Evolutionary conservation across 2,329 filamentous ascomycete species (phyloP).

Genomic region (Daldinia eschscholtzii): DNA sequence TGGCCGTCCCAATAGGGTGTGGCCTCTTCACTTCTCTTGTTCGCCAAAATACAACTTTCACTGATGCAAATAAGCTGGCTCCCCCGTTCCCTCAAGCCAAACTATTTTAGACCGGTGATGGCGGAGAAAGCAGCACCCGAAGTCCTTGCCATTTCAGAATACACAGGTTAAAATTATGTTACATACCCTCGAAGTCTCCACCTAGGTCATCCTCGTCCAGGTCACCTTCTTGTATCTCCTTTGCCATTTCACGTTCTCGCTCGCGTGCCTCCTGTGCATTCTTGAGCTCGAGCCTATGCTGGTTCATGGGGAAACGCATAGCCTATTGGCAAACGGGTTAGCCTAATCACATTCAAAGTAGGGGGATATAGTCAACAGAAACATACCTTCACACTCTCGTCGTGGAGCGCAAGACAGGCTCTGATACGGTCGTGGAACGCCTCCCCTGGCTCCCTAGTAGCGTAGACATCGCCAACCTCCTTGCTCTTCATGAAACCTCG

Average conservation of each 20-base stretch:
- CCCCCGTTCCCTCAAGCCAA: conserved; percentile 28
- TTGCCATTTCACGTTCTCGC: conserved; percentile 94
- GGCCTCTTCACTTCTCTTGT: conserved; percentile 33
- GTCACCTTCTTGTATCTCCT: conserved; percentile 98
- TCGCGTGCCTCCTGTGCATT: conserved; percentile 98
- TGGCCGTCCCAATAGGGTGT: conserved; percentile 23
- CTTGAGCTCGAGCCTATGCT: conserved; percentile 96
- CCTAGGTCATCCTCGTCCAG: conserved; percentile 96
- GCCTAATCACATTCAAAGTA: conserved; percentile 16
- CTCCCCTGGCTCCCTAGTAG: conserved; percentile 94
- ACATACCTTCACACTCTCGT: conserved; percentile 95
- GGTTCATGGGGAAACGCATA: conserved; percentile 99
- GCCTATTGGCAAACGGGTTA: conserved; percentile 68
- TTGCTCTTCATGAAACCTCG: conserved; percentile 99
- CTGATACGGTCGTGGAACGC: conserved; percentile 97
- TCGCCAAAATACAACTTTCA: conserved; percentile 38
- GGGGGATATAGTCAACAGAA: background rate
- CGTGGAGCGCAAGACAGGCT: conserved; percentile 90
- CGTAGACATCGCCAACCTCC: conserved; percentile 94
- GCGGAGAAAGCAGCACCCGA: conserved; percentile 31
- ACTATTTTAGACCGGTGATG: conserved; percentile 30
- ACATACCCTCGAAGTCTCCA: conserved; percentile 96
- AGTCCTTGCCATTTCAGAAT: conserved; percentile 46
- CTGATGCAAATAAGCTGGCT: conserved; percentile 20
- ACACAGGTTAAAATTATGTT: conserved; percentile 53